Evolutionary conservation across 2,329 filamentous ascomycete genomes (phyloP).

Genomic region (Trichoderma koningiopsis): DNA sequence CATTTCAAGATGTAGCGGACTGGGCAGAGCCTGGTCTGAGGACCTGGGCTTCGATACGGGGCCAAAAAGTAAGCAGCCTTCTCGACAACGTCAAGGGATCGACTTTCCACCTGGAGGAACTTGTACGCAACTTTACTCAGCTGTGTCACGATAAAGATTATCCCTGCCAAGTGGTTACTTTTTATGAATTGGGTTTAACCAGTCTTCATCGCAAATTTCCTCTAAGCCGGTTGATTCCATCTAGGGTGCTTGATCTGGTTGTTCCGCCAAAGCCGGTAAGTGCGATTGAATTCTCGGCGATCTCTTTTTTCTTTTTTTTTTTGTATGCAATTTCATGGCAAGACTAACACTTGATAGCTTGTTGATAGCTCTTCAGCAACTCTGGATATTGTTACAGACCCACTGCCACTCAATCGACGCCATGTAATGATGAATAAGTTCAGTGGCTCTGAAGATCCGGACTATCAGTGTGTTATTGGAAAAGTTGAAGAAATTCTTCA

Average conservation of each 20-base stretch:
- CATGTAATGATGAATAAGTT: constrained; percentile 38
- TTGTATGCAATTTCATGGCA: background rate
- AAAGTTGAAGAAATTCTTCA: constrained; percentile 29
- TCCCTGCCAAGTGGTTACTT: constrained; percentile 28
- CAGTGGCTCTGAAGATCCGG: constrained; percentile 22
- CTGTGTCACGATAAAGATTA: constrained; percentile 25
- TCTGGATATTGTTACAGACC: constrained; percentile 32
- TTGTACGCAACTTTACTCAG: constrained; percentile 31
- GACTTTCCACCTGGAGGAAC: constrained; percentile 27
- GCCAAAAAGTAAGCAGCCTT: constrained; percentile 19
- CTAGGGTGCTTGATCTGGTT: no score
- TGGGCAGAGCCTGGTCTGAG: constrained; percentile 28
- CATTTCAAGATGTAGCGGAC: constrained; percentile 32
- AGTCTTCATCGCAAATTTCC: constrained; percentile 24
- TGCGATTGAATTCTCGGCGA: constrained; percentile 28
- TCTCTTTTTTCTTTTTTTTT: background rate
- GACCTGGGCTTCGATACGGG: constrained; percentile 24
- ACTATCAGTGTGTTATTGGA: constrained; percentile 29
- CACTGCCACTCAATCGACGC: constrained; percentile 31
- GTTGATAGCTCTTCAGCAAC: constrained; percentile 32
- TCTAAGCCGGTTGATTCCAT: no score
- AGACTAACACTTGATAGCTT: constrained; percentile 28
- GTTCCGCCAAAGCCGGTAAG: no score
- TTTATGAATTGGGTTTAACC: constrained; percentile 31
- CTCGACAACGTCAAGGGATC: constrained; percentile 29